These are phyloP conservation scores for Conticribra weissflogii DNA, from an alignment of 108 stramenopile genomes.

Conservation along the genomic window DNA sequence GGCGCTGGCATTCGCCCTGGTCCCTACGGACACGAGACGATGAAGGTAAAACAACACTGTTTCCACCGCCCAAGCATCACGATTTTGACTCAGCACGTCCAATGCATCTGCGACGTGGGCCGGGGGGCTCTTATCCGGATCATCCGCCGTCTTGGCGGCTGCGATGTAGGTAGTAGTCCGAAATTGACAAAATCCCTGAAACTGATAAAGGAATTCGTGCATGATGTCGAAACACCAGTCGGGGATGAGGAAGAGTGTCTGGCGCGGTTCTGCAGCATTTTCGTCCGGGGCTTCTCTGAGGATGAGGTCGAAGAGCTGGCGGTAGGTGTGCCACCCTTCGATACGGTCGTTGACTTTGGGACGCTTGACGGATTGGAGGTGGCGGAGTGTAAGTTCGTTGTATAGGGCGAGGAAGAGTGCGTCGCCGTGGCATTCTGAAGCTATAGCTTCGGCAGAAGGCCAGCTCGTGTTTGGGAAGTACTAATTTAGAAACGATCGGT, in stretches of 20 bases:
- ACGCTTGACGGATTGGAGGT: slow-evolving; percentile 80
- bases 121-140: slow-evolving; percentile 44
- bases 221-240: slow-evolving; percentile 98
- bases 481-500: slow-evolving; percentile 28
- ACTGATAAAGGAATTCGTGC: slow-evolving; percentile 99
- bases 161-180: slow-evolving; percentile 73
- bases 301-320: slow-evolving; percentile 82
- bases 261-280: slow-evolving; percentile 16
- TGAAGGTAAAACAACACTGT: slow-evolving; percentile 92
- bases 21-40: slow-evolving; percentile 81
- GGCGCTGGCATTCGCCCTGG: slow-evolving; percentile 49
- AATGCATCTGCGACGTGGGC: slow-evolving; percentile 79
- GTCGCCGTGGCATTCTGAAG: slow-evolving; percentile 86
- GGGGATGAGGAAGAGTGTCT: slow-evolving; percentile 81
- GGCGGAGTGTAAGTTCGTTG: slow-evolving; percentile 84
- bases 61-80: slow-evolving; percentile 94
- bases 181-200: slow-evolving; percentile 98
- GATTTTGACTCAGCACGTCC: slow-evolving; percentile 54
- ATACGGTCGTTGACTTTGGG: slow-evolving; percentile 85
- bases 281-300: slow-evolving; percentile 64
- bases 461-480: slow-evolving; percentile 85
- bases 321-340: slow-evolving; percentile 90
- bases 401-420: slow-evolving; percentile 86
- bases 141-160: slow-evolving; percentile 62
- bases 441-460: slow-evolving; percentile 83